Percentiles rank a stretch among this genome's conserved stretches.
Conservation (phyloP, 2,329 filamentous ascomycete species). For the Colletotrichum aenigma region DNA sequence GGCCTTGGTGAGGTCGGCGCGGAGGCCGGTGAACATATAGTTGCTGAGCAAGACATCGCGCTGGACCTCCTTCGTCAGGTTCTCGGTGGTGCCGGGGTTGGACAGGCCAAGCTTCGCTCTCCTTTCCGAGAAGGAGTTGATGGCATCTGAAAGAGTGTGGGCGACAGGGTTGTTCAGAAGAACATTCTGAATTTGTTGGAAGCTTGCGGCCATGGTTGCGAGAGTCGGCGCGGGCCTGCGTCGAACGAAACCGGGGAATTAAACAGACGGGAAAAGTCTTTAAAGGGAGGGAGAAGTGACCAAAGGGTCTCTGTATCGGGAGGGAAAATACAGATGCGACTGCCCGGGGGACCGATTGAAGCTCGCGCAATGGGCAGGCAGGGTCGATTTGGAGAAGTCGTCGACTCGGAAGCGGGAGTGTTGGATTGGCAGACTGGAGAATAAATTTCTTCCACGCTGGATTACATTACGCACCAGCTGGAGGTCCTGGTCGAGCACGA, state of each 20-base stretch:
- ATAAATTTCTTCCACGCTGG: constrained; percentile 25
- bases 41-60: constrained; percentile 96
- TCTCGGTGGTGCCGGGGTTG: constrained; percentile 93
- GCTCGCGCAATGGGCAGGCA: constrained; percentile 17
- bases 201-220: constrained; percentile 54
- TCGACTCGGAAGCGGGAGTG: constrained; percentile 8
- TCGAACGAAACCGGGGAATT: constrained; percentile 28
- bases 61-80: constrained; percentile 88
- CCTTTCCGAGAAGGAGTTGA: constrained; percentile 81
- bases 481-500: constrained; percentile 18
- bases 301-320: not conserved
- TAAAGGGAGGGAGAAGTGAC: constrained; percentile 20
- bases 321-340: constrained; percentile 1
- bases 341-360: constrained; percentile 3
- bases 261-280: constrained; percentile 22
- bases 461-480: constrained; percentile 18
- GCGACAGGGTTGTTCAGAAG: constrained; percentile 77
- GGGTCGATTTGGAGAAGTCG: constrained; percentile 9
- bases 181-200: constrained; percentile 57
- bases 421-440: constrained; percentile 16
- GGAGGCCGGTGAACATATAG: constrained; percentile 94
- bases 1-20: constrained; percentile 94
- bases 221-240: constrained; percentile 27
- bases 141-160: constrained; percentile 74
- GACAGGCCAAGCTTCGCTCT: constrained; percentile 86